Conservation (phyloP, 768 basidiomycete genomes). For the Podaxis sp. region DNA sequence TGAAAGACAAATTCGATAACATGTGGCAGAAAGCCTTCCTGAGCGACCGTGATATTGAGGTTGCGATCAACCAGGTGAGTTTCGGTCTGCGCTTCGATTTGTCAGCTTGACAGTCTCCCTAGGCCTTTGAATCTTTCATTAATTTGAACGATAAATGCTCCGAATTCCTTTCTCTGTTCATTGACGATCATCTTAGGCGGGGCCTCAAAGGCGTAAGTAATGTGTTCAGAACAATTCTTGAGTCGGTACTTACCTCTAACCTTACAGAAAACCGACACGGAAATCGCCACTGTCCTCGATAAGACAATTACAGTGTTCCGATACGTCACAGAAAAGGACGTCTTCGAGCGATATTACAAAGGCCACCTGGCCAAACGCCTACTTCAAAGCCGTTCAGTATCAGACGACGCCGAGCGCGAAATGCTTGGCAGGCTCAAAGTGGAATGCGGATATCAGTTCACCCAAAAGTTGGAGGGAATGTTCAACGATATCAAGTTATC, state of each 20-base stretch:
- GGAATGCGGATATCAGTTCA: conserved; percentile 95
- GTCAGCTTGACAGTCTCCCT: conserved; percentile 5
- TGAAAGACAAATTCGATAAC: conserved; percentile 89
- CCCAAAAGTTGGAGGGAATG: conserved; percentile 98
- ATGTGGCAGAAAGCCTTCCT: conserved; percentile 72
- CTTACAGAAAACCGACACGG: conserved; percentile 86
- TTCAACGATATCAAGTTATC: conserved; percentile 96
- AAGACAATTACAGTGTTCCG: conserved; percentile 97
- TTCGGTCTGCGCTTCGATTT: neutral
- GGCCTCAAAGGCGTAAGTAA: conserved; percentile 86
- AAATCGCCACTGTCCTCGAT: conserved; percentile 86
- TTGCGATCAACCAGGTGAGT: conserved; percentile 78
- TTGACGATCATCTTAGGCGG: conserved; percentile 94
- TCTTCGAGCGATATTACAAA: conserved; percentile 98
- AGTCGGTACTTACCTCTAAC: conserved; percentile 10
- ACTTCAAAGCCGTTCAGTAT: conserved; percentile 81
- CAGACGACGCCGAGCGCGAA: conserved; percentile 95
- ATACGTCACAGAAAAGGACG: conserved; percentile 91
- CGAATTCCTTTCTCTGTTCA: conserved; percentile 94
- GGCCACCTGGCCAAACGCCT: conserved; percentile 92
- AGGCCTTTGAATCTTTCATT: conserved; percentile 94
- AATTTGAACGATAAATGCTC: conserved; percentile 85
- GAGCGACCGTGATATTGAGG: conserved; percentile 75
- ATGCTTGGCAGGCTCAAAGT: conserved; percentile 98
- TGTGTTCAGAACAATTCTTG: neutral